Conservation (phyloP, 2,329 filamentous ascomycete species). For the Ophiostoma tasmaniense region DNA sequence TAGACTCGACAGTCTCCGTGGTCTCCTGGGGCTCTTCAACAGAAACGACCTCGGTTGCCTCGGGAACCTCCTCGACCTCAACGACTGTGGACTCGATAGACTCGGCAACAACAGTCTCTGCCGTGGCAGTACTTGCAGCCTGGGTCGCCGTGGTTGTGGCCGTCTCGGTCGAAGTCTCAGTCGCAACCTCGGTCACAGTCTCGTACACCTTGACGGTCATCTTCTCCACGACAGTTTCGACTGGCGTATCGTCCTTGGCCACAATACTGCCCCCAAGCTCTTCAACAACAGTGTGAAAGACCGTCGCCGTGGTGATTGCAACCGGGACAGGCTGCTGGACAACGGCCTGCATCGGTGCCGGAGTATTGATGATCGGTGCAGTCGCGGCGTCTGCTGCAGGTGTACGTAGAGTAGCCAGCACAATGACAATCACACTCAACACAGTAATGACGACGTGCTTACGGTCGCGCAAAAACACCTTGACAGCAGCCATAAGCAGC, state of each 20-base stretch:
- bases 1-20: neutral
- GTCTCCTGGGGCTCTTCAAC: neutral
- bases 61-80: neutral
- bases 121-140: neutral
- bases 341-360: neutral
- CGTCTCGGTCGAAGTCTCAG: constrained; percentile 21
- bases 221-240: constrained; percentile 22
- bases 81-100: neutral
- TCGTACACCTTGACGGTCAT: constrained; percentile 22
- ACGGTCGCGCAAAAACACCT: constrained; percentile 47
- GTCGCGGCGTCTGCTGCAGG: constrained; percentile 21
- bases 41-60: neutral
- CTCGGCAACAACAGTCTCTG: neutral
- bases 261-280: neutral
- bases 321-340: neutral
- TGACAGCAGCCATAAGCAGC: constrained; percentile 44
- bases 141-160: neutral
- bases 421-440: constrained; percentile 44
- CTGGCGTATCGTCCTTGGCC: neutral
- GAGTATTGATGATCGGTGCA: neutral
- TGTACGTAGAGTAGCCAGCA: constrained; percentile 37
- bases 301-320: neutral
- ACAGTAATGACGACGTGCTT: constrained; percentile 52
- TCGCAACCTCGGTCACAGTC: constrained; percentile 23
- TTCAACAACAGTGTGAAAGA: neutral